Conservation (phyloP, 1,139 yeast species). For the Taphrina pruni region DNA sequence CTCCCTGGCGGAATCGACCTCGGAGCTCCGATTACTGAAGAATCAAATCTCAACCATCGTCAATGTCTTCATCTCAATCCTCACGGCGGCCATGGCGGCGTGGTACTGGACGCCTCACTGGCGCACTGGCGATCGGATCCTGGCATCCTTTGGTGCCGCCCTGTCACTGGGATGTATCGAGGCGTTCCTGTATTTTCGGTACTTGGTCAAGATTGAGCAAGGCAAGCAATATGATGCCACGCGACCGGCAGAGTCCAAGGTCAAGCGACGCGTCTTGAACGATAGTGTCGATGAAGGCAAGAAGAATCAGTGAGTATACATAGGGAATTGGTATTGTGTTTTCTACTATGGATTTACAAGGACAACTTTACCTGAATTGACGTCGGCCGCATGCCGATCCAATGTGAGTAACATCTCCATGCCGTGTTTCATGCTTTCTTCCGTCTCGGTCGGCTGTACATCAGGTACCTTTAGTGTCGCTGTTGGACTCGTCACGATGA, state of each 20-base stretch:
- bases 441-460: not conserved
- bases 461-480: not conserved
- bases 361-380: conserved; percentile 3
- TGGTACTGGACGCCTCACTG: conserved; percentile 36
- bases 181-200: conserved; percentile 34
- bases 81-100: conserved; percentile 40
- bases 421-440: not conserved
- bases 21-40: conserved; percentile 19
- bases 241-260: not conserved
- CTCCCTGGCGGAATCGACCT: conserved; percentile 23
- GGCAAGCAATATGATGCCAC: conserved; percentile 13
- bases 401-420: not conserved
- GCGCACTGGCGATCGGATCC: conserved; percentile 11
- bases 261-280: not conserved
- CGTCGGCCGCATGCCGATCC: conserved; percentile 6
- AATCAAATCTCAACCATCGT: conserved; percentile 33
- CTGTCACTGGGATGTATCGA: conserved; percentile 17
- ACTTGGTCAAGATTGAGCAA: conserved; percentile 27
- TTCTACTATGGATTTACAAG: not conserved
- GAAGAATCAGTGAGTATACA: conserved; percentile 3
- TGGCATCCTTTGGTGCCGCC: conserved; percentile 28
- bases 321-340: not conserved
- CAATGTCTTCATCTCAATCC: conserved; percentile 32
- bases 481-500: not conserved
- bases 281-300: not conserved